A percentile compares a stretch with the other conserved stretches of the same genome.
Evolutionary conservation across 345 rosid species (phyloP).

Genomic region (Sisymbrium altissimum): DNA sequence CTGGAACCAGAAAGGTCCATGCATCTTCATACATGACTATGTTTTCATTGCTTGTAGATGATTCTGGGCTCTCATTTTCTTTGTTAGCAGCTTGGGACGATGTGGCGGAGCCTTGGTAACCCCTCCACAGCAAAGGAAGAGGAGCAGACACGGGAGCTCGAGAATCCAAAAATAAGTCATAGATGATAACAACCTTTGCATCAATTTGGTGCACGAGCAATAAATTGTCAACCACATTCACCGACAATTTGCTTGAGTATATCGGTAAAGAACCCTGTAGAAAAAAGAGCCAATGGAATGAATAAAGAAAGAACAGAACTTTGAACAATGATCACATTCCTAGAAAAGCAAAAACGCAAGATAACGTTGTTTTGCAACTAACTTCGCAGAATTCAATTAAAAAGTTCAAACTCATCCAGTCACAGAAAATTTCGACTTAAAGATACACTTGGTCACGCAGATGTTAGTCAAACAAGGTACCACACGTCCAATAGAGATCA

Average conservation of each 20-base stretch:
- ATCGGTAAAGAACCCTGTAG: constrained; percentile 93
- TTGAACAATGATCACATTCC: neutral
- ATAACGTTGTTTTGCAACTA: neutral
- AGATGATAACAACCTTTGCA: constrained; percentile 91
- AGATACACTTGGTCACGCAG: neutral
- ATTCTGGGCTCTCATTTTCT: constrained; percentile 54
- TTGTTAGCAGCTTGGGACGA: constrained; percentile 44
- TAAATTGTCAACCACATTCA: constrained; percentile 87
- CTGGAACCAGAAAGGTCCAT: constrained; percentile 91
- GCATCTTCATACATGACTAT: constrained; percentile 69
- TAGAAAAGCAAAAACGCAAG: neutral
- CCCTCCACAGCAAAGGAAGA: constrained; percentile 83
- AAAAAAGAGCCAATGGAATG: constrained; percentile 20
- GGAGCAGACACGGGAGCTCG: constrained; percentile 99
- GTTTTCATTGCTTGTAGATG: constrained; percentile 49
- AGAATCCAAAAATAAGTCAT: constrained; percentile 87
- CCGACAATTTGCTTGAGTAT: constrained; percentile 81
- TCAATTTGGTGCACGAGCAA: constrained; percentile 97
- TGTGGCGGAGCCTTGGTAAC: constrained; percentile 52
- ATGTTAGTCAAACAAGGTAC: neutral
- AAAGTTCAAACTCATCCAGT: constrained; percentile 3
- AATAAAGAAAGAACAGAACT: constrained; percentile 3
- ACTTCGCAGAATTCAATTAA: neutral
- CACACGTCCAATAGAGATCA: neutral
- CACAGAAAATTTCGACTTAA: constrained; percentile 5